Conservation (phyloP, 2,329 filamentous ascomycete species). For the Mollisiaceae sp. region DNA sequence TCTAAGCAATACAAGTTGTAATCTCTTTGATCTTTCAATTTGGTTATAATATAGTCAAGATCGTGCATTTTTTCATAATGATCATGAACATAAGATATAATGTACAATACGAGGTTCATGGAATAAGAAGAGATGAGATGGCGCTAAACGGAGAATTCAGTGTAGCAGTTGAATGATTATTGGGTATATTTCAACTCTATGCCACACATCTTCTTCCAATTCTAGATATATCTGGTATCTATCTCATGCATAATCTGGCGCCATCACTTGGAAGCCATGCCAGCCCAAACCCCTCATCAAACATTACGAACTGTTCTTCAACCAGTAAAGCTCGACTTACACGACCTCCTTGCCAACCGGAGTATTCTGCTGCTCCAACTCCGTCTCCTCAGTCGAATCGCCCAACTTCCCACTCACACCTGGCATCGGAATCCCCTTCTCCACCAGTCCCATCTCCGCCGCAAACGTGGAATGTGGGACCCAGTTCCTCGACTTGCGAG, state of each 20-base stretch:
- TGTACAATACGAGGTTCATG: not conserved
- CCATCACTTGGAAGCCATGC: not conserved
- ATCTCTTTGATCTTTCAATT: no score
- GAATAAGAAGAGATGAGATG: not conserved
- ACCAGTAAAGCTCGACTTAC: not conserved
- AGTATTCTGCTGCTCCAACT: constrained; percentile 10
- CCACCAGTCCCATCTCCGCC: constrained; percentile 33
- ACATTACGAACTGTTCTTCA: not conserved
- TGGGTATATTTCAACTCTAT: constrained; percentile 13
- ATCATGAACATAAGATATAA: no score
- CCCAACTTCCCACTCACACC: not conserved
- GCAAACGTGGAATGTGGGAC: constrained; percentile 40
- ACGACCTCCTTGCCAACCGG: constrained; percentile 20
- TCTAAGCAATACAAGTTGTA: no score
- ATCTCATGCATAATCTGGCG: not conserved
- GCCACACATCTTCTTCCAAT: not conserved
- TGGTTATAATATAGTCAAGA: no score
- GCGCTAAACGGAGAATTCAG: not conserved
- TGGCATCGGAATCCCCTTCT: constrained; percentile 18
- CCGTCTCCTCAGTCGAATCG: constrained; percentile 27
- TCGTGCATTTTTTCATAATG: no score
- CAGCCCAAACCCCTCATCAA: not conserved
- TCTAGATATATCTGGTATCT: constrained; percentile 5
- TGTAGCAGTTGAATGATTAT: constrained; percentile 6
- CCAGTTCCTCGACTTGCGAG: constrained; percentile 43